Conservation (phyloP, 1,139 yeast species). For the Candida frijolesensis region DNA sequence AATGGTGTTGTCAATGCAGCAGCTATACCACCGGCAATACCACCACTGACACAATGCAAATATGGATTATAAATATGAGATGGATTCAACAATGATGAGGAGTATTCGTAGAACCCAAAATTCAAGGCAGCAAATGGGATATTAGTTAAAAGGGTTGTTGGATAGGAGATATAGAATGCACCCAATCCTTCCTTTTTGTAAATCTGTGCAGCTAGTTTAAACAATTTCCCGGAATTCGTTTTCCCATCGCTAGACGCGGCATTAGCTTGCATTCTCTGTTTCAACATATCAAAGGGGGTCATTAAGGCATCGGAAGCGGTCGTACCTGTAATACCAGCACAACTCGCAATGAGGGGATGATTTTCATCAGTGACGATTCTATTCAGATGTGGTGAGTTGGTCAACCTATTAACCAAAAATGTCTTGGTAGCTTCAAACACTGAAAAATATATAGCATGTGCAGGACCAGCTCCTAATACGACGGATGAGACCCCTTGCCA, state of each 20-base stretch:
- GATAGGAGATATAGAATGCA: slow-evolving; percentile 91
- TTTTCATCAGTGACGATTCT: slow-evolving; percentile 61
- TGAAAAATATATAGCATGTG: slow-evolving; percentile 97
- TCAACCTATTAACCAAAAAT: slow-evolving; percentile 44
- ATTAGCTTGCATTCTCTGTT: slow-evolving; percentile 62
- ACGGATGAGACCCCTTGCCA: slow-evolving; percentile 97
- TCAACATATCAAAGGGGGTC: slow-evolving; percentile 97
- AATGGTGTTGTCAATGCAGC: slow-evolving; percentile 96
- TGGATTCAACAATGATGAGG: slow-evolving; percentile 79
- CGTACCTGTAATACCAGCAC: slow-evolving; percentile 95
- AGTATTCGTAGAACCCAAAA: slow-evolving; percentile 89
- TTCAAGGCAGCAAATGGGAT: slow-evolving; percentile 96
- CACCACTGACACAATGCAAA: slow-evolving; percentile 92
- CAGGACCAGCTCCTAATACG: slow-evolving; percentile 98
- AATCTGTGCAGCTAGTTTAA: slow-evolving; percentile 48
- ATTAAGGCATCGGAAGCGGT: slow-evolving; percentile 90
- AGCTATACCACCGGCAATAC: slow-evolving; percentile 92
- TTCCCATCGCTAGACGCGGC: slow-evolving; percentile 16
- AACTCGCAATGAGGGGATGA: slow-evolving; percentile 80
- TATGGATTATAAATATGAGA: slow-evolving; percentile 80
- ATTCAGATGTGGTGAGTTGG: slow-evolving; percentile 31
- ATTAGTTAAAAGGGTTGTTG: slow-evolving; percentile 90
- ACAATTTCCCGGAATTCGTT: slow-evolving; percentile 28
- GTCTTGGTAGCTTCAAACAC: slow-evolving; percentile 89
- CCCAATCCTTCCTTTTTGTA: slow-evolving; percentile 75